Percentiles rank a stretch among this genome's conserved stretches.
phyloP scores from a whole-genome alignment of 352 stramenopile genomes.

The Thraustotheca clavata region DNA sequence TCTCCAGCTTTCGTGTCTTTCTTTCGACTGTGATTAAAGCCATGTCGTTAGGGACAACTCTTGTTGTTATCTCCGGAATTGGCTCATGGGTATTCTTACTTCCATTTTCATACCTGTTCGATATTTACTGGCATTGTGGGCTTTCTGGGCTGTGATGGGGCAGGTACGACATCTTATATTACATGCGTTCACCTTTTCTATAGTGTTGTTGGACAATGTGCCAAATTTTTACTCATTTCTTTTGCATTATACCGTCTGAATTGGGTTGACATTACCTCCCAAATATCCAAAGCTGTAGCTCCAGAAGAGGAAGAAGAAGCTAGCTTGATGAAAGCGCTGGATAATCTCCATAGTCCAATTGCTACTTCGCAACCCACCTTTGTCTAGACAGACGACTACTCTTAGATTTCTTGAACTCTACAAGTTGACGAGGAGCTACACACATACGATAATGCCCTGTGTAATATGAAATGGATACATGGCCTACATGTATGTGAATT shows the following conservation, averaged over 20 bases:
- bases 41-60: slow-evolving; percentile 62
- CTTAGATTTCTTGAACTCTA: no score
- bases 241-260: slow-evolving; percentile 48
- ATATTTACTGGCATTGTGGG: slow-evolving; percentile 36
- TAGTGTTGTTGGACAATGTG: slow-evolving; percentile 46
- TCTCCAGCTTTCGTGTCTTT: slow-evolving; percentile 68
- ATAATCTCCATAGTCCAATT: slow-evolving; percentile 6
- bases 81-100: slow-evolving; percentile 67
- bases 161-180: slow-evolving; percentile 12
- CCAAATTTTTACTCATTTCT: slow-evolving; percentile 60
- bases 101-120: slow-evolving; percentile 46
- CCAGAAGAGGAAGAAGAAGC: not conserved
- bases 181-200: not conserved
- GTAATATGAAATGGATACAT: no score
- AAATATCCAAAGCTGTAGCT: not conserved
- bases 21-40: slow-evolving; percentile 65
- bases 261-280: slow-evolving; percentile 53
- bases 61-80: slow-evolving; percentile 52
- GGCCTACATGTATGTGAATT: no score
- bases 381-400: no score
- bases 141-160: slow-evolving; percentile 72
- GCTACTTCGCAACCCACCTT: no score
- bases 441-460: no score
- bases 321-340: not conserved
- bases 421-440: no score